Evolutionary conservation across 2,329 filamentous ascomycete species (phyloP), one percentile per base, ranked within the genome.

Genomic region (Cryphonectria radicalis): DNA sequence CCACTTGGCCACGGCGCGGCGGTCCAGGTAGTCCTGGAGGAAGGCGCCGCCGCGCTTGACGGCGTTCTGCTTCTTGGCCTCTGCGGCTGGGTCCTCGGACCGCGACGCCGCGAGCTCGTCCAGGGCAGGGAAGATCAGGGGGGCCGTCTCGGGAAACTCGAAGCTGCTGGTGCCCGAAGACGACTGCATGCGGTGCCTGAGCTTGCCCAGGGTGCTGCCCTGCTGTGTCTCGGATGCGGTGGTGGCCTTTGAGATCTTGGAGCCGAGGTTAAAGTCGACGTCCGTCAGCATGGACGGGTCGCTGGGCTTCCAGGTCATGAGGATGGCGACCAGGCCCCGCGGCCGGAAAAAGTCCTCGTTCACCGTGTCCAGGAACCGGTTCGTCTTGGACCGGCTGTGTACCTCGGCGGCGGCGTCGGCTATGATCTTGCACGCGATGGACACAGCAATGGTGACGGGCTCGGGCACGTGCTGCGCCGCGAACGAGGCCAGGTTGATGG

Each of bases 291-390:
- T 72, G 4, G 78, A 76, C 22, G 79, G 75, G 25, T 75, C 70
- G 0, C 83, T 81, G 0, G 85, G 84, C 67, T 85, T 85, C 79
- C 82, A 89, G 1, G 85, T 85, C 79, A 90, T 84, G 53, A 91
- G 81, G 28, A 81, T 57, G 4, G 76, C 78, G 17, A 85, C 87
- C 0, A 90, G 81, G 0, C 88, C 88, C 1, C 83, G 83, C 0
- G 89, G 88, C 63, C 82, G 83, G 77, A 91, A 91, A 71, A 89
- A 84, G 3, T 86, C 81, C 11, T 84, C 80, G 75, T 90, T 91
- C 74, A 89, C 82, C 50, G 81, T 78, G 74, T 89, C 84, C 22
- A 91, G 82, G 75, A 88, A 90, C 0, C 76, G 79, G 74, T 89
- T 90, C 0, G 85, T 82, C 59, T 82, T 79, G 74, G 80, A 78